Conservation (phyloP, 306 rosid species). For the Fragaria iinumae region DNA sequence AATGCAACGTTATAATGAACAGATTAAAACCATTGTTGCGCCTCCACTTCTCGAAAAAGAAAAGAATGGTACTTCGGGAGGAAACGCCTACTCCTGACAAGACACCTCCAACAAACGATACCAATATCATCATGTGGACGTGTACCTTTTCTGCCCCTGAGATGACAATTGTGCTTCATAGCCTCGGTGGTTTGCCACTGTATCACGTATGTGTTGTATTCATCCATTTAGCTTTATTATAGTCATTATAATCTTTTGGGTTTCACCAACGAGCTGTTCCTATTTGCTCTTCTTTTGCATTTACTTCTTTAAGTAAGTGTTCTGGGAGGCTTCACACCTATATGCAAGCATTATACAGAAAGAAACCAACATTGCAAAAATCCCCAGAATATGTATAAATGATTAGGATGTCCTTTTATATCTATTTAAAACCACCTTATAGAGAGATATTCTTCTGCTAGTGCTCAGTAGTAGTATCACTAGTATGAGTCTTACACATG, state of each 20-base stretch:
- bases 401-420: neutral
- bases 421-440: neutral
- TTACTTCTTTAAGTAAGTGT: neutral
- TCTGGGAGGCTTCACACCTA: neutral
- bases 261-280: neutral
- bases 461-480: neutral
- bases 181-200: slow-evolving; percentile 63
- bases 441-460: neutral
- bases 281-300: neutral
- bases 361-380: neutral
- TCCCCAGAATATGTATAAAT: neutral
- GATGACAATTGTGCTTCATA: slow-evolving; percentile 79
- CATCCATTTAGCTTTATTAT: slow-evolving; percentile 9
- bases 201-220: slow-evolving; percentile 73
- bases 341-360: slow-evolving; percentile 7
- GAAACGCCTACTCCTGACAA: slow-evolving; percentile 50
- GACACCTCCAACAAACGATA: slow-evolving; percentile 56
- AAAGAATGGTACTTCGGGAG: slow-evolving; percentile 67
- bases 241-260: slow-evolving; percentile 5
- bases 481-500: neutral
- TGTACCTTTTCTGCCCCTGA: slow-evolving; percentile 98
- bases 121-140: slow-evolving; percentile 86
- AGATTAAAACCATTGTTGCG: slow-evolving; percentile 82
- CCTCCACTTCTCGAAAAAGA: slow-evolving; percentile 64
- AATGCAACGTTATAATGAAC: slow-evolving; percentile 79